Evolutionary conservation across 1,139 yeast genomes (phyloP).

Genomic region (Spencermartinsiella ligniputridi): DNA sequence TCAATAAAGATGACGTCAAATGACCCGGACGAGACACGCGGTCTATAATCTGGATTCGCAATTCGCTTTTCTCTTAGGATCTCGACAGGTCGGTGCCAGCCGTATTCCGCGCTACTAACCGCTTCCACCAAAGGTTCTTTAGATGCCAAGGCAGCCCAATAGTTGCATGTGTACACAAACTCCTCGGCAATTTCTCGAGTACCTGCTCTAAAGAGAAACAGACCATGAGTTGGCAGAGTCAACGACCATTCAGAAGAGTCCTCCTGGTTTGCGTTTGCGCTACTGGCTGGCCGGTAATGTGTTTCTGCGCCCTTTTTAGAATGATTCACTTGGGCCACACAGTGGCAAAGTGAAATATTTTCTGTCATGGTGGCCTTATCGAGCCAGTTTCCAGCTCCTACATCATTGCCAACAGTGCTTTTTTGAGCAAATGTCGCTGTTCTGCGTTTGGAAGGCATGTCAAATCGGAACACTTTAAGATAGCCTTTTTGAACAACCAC

Average conservation of each 20-base stretch:
- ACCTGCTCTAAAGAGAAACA: constrained; percentile 45
- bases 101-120: constrained; percentile 73
- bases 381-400: constrained; percentile 71
- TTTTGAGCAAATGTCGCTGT: background rate
- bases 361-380: constrained; percentile 33
- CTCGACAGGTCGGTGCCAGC: constrained; percentile 53
- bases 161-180: constrained; percentile 74
- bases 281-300: constrained; percentile 7
- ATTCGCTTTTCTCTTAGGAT: background rate
- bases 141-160: constrained; percentile 85
- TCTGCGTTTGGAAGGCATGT: constrained; percentile 6
- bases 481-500: constrained; percentile 34
- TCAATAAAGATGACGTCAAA: constrained; percentile 25
- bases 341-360: constrained; percentile 30
- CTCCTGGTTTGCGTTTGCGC: constrained; percentile 6
- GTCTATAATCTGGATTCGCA: constrained; percentile 7
- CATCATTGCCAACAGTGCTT: constrained; percentile 6
- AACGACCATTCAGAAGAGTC: constrained; percentile 32
- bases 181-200: constrained; percentile 65
- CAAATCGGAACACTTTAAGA: constrained; percentile 31
- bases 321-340: constrained; percentile 31
- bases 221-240: constrained; percentile 32
- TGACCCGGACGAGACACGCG: constrained; percentile 16
- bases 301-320: constrained; percentile 19
- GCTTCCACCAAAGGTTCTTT: constrained; percentile 64